Evolutionary conservation across 2,329 filamentous ascomycete species (phyloP), one percentile per base, ranked within the genome.

Genomic region (Eutypella sp.): DNA sequence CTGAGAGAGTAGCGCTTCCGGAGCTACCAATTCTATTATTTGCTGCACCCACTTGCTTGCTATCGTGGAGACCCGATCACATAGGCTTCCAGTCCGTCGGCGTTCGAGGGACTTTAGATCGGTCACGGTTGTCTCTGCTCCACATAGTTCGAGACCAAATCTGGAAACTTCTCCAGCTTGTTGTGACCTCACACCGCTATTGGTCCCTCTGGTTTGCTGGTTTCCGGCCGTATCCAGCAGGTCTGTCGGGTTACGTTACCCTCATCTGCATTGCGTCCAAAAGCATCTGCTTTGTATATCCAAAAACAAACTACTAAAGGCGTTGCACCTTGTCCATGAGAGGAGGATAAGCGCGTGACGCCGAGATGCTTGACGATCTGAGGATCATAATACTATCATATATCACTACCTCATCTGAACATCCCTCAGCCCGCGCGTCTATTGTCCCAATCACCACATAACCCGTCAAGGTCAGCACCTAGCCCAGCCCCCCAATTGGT

Each of bases 301-400:
- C 47, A 45, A 47, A 51, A 44, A 49, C 38, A 37, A 48, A 39
- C 40, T 46, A 36, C 51, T 39, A 27, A 33, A 34, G 36, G 42
- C 50, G 52, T 45, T 27, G n/a, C n/a, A n/a, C n/a, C n/a, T n/a
- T n/a, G 27, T 41, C 50, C 51, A 53, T 52, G 53, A 49, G 48
- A 41, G 47, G 40, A 34, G 48, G 27, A 44, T 46, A 51, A 49
- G 51, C 52, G 50, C 54, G 53, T 59, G 57, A 59, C 59, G 59
- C 58, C 61, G 61, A 62, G 54, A 64, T 64, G 61, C 60, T 64
- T 62, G 50, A 54, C 54, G 53, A 54, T 58, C 51, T 49, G 53
- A 49, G 53, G 43, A 48, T 51, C 47, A 46, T 52, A 41, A 55
- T 46, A 33, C 29, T 33, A 44, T 56, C 48, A 50, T 46, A 55